Conservation (phyloP, 1,284 basidiomycete genomes). For the Anthracocystis panici-leucophaei region DNA sequence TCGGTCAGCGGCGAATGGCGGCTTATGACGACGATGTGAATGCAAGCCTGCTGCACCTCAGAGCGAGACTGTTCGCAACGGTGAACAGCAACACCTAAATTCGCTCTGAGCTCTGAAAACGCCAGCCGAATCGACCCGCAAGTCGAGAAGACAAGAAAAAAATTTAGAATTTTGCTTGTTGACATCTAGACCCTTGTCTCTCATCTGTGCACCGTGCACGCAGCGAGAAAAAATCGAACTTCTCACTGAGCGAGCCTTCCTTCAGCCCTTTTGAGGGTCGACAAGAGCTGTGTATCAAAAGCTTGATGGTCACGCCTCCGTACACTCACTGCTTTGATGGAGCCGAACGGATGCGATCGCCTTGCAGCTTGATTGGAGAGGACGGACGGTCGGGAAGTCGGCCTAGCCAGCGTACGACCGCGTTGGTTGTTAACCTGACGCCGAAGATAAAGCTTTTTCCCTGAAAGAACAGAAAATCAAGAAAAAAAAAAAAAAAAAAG, state of each 20-base stretch:
- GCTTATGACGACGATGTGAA: slow-evolving; percentile 13
- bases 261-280: not conserved
- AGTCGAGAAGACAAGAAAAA: not conserved
- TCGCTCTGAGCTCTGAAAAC: slow-evolving; percentile 24
- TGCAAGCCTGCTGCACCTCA: slow-evolving; percentile 2
- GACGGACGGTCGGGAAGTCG: too few species aligned
- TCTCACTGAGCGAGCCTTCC: not conserved
- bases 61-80: too few species aligned
- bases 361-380: too few species aligned
- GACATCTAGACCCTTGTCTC: slow-evolving; percentile 21
- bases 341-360: too few species aligned
- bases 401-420: too few species aligned
- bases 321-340: too few species aligned
- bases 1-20: slow-evolving; percentile 9
- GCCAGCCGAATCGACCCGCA: slow-evolving; percentile 29
- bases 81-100: not conserved
- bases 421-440: too few species aligned
- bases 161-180: not conserved
- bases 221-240: slow-evolving; percentile 12
- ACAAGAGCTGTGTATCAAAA: slow-evolving; percentile 2
- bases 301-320: too few species aligned
- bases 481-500: not conserved
- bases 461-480: not conserved
- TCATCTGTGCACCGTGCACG: slow-evolving; percentile 13
- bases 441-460: too few species aligned